Evolutionary conservation across 164 flowering plant genomes (phyloP).

Genomic region (Litsea cubeba): DNA sequence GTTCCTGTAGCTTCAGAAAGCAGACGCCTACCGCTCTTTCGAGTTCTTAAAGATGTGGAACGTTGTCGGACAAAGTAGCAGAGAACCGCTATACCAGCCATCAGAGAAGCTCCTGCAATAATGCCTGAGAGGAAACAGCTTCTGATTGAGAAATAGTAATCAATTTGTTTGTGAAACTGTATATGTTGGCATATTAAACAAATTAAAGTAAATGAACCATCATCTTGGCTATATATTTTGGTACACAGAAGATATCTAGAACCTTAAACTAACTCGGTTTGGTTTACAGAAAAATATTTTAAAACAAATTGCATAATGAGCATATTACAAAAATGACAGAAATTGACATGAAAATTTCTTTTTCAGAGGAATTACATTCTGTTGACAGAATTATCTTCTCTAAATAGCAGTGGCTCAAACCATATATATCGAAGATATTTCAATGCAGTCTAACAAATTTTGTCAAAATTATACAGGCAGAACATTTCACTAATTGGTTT

Average conservation of each 20-base stretch:
- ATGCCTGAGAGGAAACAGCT: slow-evolving; percentile 31
- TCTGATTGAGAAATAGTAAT: slow-evolving; percentile 3
- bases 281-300: no score
- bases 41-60: slow-evolving; percentile 14
- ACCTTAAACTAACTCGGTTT: no score
- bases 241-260: no score
- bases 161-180: not conserved
- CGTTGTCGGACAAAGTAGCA: slow-evolving; percentile 18
- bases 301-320: no score
- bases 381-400: no score
- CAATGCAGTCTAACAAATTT: no score
- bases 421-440: no score
- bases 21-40: slow-evolving; percentile 24
- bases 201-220: not conserved
- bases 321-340: not conserved
- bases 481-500: no score
- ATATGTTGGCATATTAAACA: not conserved
- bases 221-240: not conserved
- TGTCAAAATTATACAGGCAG: no score
- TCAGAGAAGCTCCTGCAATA: slow-evolving; percentile 42
- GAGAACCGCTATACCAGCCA: slow-evolving; percentile 25
- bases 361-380: no score
- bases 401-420: no score
- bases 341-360: no score
- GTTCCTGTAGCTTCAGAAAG: slow-evolving; percentile 43